Conservation (phyloP, 2,329 filamentous ascomycete genomes). For the Sporothrix pseudoabietina region DNA sequence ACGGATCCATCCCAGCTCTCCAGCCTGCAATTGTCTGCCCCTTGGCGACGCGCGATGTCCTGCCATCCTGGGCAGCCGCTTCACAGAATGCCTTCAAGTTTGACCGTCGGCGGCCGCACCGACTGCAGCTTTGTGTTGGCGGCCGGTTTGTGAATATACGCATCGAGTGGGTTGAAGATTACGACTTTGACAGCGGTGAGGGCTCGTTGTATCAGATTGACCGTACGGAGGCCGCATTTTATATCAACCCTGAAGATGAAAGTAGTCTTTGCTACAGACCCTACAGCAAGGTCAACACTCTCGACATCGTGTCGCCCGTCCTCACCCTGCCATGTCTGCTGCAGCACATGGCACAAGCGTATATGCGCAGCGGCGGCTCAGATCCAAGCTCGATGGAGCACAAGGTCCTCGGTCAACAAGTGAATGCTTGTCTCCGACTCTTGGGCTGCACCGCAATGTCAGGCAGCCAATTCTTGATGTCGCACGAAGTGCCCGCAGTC, state of each 20-base stretch:
- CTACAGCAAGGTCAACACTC: not conserved
- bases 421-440: not conserved
- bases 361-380: not conserved
- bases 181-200: conserved; percentile 14
- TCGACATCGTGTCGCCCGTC: not conserved
- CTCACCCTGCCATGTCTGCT: not conserved
- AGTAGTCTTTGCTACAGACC: not conserved
- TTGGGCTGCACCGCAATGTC: not conserved
- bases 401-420: not conserved
- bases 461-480: not conserved
- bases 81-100: conserved; percentile 39
- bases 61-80: conserved; percentile 47
- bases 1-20: not conserved
- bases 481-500: not conserved
- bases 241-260: not conserved
- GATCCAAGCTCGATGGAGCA: not conserved
- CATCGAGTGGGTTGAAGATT: conserved; percentile 43
- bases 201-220: not conserved
- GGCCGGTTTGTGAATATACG: conserved; percentile 42
- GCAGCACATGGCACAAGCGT: not conserved
- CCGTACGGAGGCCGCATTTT: not conserved
- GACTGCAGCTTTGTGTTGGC: conserved; percentile 40
- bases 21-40: conserved; percentile 46
- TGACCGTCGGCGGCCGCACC: conserved; percentile 42
- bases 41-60: conserved; percentile 40